A percentile compares a stretch with the other conserved stretches of the same genome.
phyloP scores from a whole-genome alignment of 805 yeast genomes.

The Torulaspora franciscae region DNA sequence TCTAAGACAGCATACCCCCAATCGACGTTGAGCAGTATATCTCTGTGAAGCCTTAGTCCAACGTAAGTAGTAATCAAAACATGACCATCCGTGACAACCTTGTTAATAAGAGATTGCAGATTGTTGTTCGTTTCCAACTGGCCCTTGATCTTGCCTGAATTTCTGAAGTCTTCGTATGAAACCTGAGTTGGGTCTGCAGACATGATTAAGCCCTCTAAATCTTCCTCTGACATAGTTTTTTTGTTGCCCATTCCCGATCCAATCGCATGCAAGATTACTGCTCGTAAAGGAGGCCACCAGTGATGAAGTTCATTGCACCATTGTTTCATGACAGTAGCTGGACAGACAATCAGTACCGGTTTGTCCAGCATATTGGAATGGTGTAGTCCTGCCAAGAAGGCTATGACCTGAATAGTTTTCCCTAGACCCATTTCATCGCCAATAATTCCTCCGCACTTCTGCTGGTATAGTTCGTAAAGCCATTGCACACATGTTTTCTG shows the following conservation, averaged over 20 bases:
- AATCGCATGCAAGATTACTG: constrained; percentile 82
- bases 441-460: constrained; percentile 87
- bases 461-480: constrained; percentile 91
- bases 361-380: constrained; percentile 68
- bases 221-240: constrained; percentile 40
- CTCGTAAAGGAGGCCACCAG: constrained; percentile 97
- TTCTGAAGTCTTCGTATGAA: constrained; percentile 39
- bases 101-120: constrained; percentile 38
- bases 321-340: constrained; percentile 92
- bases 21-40: constrained; percentile 52
- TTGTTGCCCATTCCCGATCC: constrained; percentile 72
- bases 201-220: constrained; percentile 46
- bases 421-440: constrained; percentile 99
- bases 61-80: constrained; percentile 89
- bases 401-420: constrained; percentile 86
- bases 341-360: constrained; percentile 86
- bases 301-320: constrained; percentile 96
- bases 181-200: constrained; percentile 38
- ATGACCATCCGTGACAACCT: constrained; percentile 66
- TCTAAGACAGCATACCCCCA: constrained; percentile 94
- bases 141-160: constrained; percentile 28
- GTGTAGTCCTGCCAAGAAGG: constrained; percentile 87
- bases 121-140: constrained; percentile 29
- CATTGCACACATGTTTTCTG: constrained; percentile 97
- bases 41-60: constrained; percentile 67